Evolutionary conservation across 768 basidiomycete genomes (phyloP), one percentile per base, ranked within the genome.

Genomic region (Lactarius sp.): DNA sequence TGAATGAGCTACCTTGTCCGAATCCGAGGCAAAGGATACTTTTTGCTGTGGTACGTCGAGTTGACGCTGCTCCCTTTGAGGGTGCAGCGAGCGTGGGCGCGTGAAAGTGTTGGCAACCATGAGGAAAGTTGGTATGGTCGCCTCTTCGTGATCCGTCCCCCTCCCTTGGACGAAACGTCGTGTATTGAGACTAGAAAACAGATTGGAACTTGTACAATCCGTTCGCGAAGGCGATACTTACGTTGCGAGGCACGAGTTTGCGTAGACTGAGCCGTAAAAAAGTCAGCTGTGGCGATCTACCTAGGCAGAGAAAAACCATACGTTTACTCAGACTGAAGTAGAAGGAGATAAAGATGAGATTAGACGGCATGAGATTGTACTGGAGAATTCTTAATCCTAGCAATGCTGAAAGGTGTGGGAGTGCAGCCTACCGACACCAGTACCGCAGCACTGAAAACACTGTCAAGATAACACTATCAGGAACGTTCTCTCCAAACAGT

Each of bases 291-390:
- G 7, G 20, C 46, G 0, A 13, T 37, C 22, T n/a, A 61, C 2
- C 6, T 1, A 52, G 18, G 46, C 22, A 51, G n/a, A 50, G 41
- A 37, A 3, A 42, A 27, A 36, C 42, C 66, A 20, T 52, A 68
- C 67, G 65, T 76, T 88, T 89, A 71, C 82, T 84, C 41, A 88
- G 72, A 55, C 84, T 77, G 64, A 90, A 87, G 70, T 87, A 88
- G 52, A 79, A 78, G 9, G 79, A 79, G 44, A 82, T 76, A 70
- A 85, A 89, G 57, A 85, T 79, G 54, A 89, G 77, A 66, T 85
- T 87, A 14, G 60, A 64, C 0, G 82, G 77, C 72, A 81, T 77
- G 36, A 78, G 65, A 68, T 87, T 80, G 69, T 83, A 89, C 85
- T 88, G 64, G 5, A n/a, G 18, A 39, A 46, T 37, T 6, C 54